Evolutionary conservation across 345 rosid species (phyloP), one percentile per base, ranked within the genome.

Genomic region (Camelina hispida): DNA sequence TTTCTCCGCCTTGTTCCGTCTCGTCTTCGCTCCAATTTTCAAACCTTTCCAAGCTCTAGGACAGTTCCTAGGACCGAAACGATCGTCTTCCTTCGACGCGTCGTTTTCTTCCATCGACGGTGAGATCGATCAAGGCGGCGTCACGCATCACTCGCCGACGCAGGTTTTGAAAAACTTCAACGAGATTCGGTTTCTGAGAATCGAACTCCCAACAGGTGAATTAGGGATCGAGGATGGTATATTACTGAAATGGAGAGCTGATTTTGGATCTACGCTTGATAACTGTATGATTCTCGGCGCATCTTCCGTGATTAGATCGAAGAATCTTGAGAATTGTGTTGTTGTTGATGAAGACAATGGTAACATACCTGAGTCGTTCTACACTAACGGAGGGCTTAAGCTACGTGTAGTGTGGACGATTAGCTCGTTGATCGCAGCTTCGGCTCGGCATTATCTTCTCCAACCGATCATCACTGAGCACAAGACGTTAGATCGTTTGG

Each of bases 391-490:
- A 14, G 96, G 96, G 4, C 81, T 94, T 81, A 94, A 91, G 80
- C 81, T 90, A 61, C 82, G 98, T 34, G 98, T 94, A 1, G 98
- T 94, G 42, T 94, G 98, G 98, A 91, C 98, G 4, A 94, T 90
- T 22, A 89, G 96, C 76, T 94, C 98, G 0, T 67, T 94, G 62
- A 94, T 94, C 28, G 97, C 98, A 1, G 97, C 98, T 2, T 94
- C 98, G 0, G 97, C 98, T 1, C 83, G 97, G 75, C 98, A 94
- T 81, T 90, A 89, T 58, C 80, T 94, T 74, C 93, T 94, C 11
- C 98, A 90, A 40, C 97, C 93, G 2, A 91, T 94, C 28, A 91
- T 90, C 38, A 87, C 97, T 0, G 98, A 88, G 84, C 98, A 94
- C 72, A 88, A 83, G 86, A 90, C 91, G 1, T 87, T 94, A 13